Conservation (phyloP, 2,329 filamentous ascomycete species). For the Ophiocordyceps sinensis region DNA sequence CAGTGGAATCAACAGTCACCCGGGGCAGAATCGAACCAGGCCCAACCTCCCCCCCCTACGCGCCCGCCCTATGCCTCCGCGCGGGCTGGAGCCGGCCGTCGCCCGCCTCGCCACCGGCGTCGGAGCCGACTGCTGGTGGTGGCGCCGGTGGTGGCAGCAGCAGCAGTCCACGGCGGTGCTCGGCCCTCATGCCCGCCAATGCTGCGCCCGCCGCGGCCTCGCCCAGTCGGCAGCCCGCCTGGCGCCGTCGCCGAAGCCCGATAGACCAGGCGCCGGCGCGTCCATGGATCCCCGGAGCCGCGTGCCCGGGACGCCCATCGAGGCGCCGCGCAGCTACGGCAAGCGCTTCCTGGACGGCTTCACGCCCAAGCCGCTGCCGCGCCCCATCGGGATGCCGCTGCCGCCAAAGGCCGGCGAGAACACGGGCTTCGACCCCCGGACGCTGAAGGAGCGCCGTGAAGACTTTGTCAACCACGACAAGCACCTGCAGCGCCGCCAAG, state of each 20-base stretch:
- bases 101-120: conserved; percentile 5
- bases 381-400: conserved; percentile 68
- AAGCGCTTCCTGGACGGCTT: conserved; percentile 36
- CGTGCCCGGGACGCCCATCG: conserved; percentile 31
- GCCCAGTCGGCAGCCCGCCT: conserved; percentile 24
- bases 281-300: conserved; percentile 22
- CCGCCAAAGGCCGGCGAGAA: conserved; percentile 72
- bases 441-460: conserved; percentile 52
- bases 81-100: conserved; percentile 6
- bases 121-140: conserved; percentile 6
- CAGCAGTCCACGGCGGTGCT: not conserved
- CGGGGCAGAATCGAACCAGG: not conserved
- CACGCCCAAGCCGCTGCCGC: conserved; percentile 42
- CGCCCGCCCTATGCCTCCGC: conserved; percentile 17
- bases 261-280: conserved; percentile 21
- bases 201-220: conserved; percentile 36
- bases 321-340: conserved; percentile 47
- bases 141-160: not conserved
- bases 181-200: conserved; percentile 12
- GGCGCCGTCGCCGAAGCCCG: conserved; percentile 3
- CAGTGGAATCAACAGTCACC: too few species aligned
- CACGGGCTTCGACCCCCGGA: conserved; percentile 56
- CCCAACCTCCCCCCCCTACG: not conserved
- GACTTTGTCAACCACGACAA: conserved; percentile 80
- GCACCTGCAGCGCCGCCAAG: conserved; percentile 60